Conservation (phyloP, 139 green algal genomes). For the Dunaliella primolecta region DNA sequence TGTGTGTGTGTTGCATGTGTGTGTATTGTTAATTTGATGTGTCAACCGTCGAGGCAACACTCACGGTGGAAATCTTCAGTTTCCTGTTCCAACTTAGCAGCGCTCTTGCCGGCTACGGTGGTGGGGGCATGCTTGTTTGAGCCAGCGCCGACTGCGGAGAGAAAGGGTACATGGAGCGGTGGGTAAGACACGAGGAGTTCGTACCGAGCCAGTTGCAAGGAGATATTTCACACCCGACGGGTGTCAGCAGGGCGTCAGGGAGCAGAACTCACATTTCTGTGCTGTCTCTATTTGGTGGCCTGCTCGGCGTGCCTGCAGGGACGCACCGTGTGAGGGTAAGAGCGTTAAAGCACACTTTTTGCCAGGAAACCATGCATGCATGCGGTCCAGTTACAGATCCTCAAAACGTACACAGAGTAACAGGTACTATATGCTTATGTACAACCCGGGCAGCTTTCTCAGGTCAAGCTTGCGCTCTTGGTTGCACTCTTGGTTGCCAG, state of each 20-base stretch:
- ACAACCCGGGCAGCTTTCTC: too few relatives aligned
- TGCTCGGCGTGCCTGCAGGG: neutral
- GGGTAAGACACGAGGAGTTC: slow-evolving; percentile 2
- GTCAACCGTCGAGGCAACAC: slow-evolving; percentile 6
- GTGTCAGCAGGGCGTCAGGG: slow-evolving; percentile 62
- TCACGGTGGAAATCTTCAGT: slow-evolving; percentile 80
- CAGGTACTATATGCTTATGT: too few relatives aligned
- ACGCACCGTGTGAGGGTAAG: neutral
- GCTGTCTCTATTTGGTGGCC: neutral
- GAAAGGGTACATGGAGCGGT: neutral
- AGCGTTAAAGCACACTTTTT: neutral
- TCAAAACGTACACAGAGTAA: too few relatives aligned
- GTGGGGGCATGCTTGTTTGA: slow-evolving; percentile 40
- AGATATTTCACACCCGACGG: slow-evolving; percentile 57
- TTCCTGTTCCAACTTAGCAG: slow-evolving; percentile 82
- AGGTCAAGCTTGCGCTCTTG: too few relatives aligned
- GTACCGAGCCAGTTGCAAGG: neutral
- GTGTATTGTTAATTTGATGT: neutral
- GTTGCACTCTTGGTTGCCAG: too few relatives aligned
- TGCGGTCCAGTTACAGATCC: too few relatives aligned
- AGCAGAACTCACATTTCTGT: slow-evolving; percentile 12
- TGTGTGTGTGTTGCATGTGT: too few relatives aligned
- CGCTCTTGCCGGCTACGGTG: slow-evolving; percentile 54
- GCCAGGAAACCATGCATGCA: too few relatives aligned
- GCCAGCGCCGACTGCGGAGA: slow-evolving; percentile 33